Percentiles rank a stretch among this genome's conserved stretches.
Evolutionary conservation across 441 rosid species (phyloP).

Genomic region (Populus hybrid): DNA sequence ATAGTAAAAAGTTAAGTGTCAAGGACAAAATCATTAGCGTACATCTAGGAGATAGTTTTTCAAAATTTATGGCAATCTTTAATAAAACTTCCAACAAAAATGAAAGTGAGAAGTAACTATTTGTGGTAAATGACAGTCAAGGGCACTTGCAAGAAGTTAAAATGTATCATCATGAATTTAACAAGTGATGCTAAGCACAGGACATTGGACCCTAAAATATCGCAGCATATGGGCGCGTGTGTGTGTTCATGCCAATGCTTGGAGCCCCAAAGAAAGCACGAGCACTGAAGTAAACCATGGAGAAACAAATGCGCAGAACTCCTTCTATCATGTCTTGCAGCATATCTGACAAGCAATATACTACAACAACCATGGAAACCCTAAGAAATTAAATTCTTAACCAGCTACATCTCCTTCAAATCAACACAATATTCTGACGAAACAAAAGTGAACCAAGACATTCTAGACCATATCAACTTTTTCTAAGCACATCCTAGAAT

Average conservation of each 20-base stretch:
- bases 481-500: neutral
- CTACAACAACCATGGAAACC: neutral
- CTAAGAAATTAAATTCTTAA: neutral
- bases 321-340: neutral
- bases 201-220: neutral
- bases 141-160: neutral
- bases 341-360: neutral
- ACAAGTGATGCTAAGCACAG: neutral
- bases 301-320: neutral
- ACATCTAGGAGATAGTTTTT: neutral
- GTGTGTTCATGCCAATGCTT: neutral
- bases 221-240: neutral
- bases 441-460: neutral
- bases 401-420: neutral
- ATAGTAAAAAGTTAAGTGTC: constrained; percentile 12
- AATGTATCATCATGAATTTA: neutral
- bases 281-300: neutral
- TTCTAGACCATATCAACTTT: too few species aligned
- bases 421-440: neutral
- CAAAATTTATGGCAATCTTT: neutral
- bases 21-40: neutral
- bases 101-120: neutral
- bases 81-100: neutral
- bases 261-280: constrained; percentile 4
- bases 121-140: neutral